Percentiles rank a stretch among this genome's conserved stretches.
Evolutionary conservation across 495 filamentous ascomycete genomes (phyloP).

Genomic region (Sordaria brevicollis): DNA sequence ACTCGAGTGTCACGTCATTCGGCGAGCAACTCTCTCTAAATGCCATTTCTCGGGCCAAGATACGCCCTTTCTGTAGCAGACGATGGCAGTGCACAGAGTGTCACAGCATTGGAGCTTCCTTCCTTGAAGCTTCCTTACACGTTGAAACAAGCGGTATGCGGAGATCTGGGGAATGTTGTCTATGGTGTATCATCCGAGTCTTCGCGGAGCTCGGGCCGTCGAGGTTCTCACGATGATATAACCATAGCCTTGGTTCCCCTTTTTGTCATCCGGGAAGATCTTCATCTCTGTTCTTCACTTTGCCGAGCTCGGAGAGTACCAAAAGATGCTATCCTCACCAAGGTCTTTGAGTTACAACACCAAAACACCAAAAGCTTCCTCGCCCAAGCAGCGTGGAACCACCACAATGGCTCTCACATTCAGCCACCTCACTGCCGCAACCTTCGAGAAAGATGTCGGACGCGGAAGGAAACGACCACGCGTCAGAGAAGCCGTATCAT

Average conservation of each 20-base stretch:
- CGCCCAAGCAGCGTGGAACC: not conserved
- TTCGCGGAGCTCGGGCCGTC: not conserved
- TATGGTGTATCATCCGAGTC: not conserved
- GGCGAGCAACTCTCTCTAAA: not conserved
- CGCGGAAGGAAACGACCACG: slow-evolving; percentile 14
- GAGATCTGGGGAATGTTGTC: not conserved
- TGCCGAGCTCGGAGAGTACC: not conserved
- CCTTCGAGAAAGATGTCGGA: slow-evolving; percentile 11
- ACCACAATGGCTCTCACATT: slow-evolving; percentile 10
- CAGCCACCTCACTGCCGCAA: slow-evolving; percentile 12
- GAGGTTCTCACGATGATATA: not conserved
- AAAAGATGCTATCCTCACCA: not conserved
- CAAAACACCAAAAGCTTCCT: not conserved
- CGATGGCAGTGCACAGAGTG: not conserved
- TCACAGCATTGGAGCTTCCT: not conserved
- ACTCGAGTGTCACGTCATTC: not conserved
- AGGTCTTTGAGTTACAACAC: not conserved
- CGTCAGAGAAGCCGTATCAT: slow-evolving; percentile 12
- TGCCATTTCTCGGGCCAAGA: not conserved
- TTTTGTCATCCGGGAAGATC: not conserved
- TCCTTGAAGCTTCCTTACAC: not conserved
- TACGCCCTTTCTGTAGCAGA: not conserved
- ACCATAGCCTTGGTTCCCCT: not conserved
- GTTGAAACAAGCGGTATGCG: not conserved
- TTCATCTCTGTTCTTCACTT: not conserved